Base-by-base conservation (phyloP, 2,329 filamentous ascomycete genomes). In the Fusarium hostae region DNA sequence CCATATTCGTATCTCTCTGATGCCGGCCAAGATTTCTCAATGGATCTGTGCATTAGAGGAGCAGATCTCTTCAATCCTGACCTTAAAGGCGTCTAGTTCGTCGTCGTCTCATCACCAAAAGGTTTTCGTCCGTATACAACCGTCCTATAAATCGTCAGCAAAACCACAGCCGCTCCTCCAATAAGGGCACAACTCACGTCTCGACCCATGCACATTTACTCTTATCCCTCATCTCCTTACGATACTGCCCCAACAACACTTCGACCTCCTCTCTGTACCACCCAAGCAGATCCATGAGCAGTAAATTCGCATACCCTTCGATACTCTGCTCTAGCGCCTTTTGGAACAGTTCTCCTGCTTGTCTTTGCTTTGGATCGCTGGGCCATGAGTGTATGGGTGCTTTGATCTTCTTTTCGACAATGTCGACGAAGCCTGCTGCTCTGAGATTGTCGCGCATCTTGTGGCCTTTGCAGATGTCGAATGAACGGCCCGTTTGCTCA, bases 351-450 rank as follows among this genome's bases (percentile, higher is more conserved):
- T 81, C 20, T 28, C 75, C 85, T 50, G 85, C 78, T 60, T 83
- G 79, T 65, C 83, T 85, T 26, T 84, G 78, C 16, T 78, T 80
- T 1, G 77, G 73, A 28, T 86, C 81, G n/a, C 76, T 80, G 0
- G 84, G 78, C 85, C 85, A 87, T 0, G 70, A 74, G 45, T 82
- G 82, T 1, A 83, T 77, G 0, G 85, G 84, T 3, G 83, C 75
- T 65, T 84, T 81, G 66, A 79, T 76, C n/a, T 72, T 74, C 9
- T 71, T 72, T 56, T 81, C 76, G 0, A 64, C 66, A 0, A 84
- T 66, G 35, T 83, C 77, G 10, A 78, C 70, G 58, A 83, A 84
- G 0, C 82, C 82, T 0, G 80, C 77, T 6, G 72, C 74, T 15
- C 60, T 57, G 30, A 78, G 70, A 24, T 66, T 62, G 16, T 76